Evolutionary conservation across 352 stramenopile genomes (phyloP).

Genomic region (Pythium aquatile): DNA sequence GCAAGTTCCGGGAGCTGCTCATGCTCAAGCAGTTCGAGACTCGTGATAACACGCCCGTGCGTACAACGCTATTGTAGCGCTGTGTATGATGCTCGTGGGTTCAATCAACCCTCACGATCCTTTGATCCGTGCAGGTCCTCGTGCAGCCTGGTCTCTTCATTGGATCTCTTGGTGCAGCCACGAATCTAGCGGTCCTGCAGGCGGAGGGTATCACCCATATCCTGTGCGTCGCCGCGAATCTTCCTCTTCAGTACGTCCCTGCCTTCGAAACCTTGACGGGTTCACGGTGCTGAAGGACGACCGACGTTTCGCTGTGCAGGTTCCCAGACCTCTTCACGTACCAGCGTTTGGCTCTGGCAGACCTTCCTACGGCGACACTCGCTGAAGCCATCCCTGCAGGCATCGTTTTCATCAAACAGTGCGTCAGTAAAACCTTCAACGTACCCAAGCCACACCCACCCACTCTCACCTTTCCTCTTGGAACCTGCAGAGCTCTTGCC

Average conservation of each 20-base stretch:
- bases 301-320: constrained; percentile 7
- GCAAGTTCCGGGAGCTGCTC: constrained; percentile 58
- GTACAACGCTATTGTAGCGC: neutral
- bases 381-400: constrained; percentile 42
- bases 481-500: constrained; percentile 33
- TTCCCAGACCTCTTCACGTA: constrained; percentile 59
- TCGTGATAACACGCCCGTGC: constrained; percentile 45
- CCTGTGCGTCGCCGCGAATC: constrained; percentile 45
- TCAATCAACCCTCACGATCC: no score
- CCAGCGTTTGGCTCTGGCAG: constrained; percentile 47
- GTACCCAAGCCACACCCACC: no score
- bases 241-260: constrained; percentile 40
- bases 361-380: constrained; percentile 43
- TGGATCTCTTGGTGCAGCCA: constrained; percentile 61
- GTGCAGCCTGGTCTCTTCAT: constrained; percentile 60
- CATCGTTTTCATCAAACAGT: constrained; percentile 66
- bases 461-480: no score
- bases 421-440: neutral
- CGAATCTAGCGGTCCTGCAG: constrained; percentile 45
- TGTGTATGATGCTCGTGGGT: no score
- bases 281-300: neutral
- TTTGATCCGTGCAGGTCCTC: constrained; percentile 15
- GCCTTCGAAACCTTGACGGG: neutral
- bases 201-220: constrained; percentile 51
- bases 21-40: constrained; percentile 51